Conservation (phyloP, 345 rosid species). For the Salix dunnii region DNA sequence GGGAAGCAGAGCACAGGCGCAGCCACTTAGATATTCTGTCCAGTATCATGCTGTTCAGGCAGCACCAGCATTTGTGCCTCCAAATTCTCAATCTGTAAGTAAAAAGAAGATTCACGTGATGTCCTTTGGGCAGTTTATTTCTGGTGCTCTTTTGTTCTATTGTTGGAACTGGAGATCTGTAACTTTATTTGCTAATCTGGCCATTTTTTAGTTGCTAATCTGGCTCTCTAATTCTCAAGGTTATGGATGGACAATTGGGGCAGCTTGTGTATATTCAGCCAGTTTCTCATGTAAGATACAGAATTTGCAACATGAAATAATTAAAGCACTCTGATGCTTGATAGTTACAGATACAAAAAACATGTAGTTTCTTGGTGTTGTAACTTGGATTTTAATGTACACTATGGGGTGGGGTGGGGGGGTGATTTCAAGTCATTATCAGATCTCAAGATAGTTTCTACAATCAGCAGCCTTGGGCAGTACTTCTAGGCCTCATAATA, state of each 20-base stretch:
- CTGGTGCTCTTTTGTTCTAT: neutral
- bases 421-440: neutral
- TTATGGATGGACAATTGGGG: conserved; percentile 64
- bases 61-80: conserved; percentile 54
- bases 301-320: neutral
- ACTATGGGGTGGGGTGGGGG: neutral
- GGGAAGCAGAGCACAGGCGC: conserved; percentile 56
- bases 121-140: neutral
- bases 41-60: conserved; percentile 66
- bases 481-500: neutral
- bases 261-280: conserved; percentile 75
- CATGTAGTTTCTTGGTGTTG: neutral
- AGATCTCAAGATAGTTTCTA: neutral
- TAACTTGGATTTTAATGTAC: neutral
- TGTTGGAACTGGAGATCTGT: neutral
- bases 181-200: conserved; percentile 8
- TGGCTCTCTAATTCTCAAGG: conserved; percentile 36
- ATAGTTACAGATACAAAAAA: neutral
- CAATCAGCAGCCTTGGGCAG: neutral
- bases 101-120: conserved; percentile 6
- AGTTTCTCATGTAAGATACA: conserved; percentile 61
- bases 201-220: neutral
- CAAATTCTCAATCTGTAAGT: conserved; percentile 62
- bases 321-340: conserved; percentile 11
- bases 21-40: conserved; percentile 51